These are phyloP conservation scores for Phytophthora cryptogea DNA, from an alignment of 352 stramenopile genomes.

Conservation along the genomic window DNA sequence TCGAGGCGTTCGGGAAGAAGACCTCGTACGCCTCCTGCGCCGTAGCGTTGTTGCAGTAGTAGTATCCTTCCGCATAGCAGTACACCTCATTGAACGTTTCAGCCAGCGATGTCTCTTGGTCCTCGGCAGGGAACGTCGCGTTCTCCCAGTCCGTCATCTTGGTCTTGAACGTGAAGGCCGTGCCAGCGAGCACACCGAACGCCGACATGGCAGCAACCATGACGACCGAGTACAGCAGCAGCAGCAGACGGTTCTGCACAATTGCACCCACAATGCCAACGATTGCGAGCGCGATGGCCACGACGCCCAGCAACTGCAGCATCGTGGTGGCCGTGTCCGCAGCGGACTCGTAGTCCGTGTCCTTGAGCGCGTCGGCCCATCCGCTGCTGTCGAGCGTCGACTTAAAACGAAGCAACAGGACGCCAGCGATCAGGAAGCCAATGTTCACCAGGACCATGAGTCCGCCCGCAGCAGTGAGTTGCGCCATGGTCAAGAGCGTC, in stretches of 20 bases:
- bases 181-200: conserved; percentile 72
- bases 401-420: conserved; percentile 69
- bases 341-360: conserved; percentile 67
- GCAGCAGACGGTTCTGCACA: conserved; percentile 66
- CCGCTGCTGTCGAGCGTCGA: conserved; percentile 58
- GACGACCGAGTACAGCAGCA: conserved; percentile 73
- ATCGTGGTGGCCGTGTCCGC: conserved; percentile 48
- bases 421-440: conserved; percentile 66
- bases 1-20: conserved; percentile 61
- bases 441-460: conserved; percentile 82
- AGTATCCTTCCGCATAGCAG: conserved; percentile 84
- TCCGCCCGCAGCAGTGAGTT: conserved; percentile 48
- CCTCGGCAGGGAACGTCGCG: conserved; percentile 52
- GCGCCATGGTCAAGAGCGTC: conserved; percentile 20
- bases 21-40: conserved; percentile 55
- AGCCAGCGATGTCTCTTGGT: conserved; percentile 62
- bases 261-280: conserved; percentile 70
- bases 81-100: conserved; percentile 83
- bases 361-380: conserved; percentile 76
- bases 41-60: conserved; percentile 84
- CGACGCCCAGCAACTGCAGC: conserved; percentile 58
- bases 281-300: conserved; percentile 60
- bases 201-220: conserved; percentile 75
- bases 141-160: conserved; percentile 71
- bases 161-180: conserved; percentile 72